Base-by-base conservation (phyloP, 257 asterid genomes). In the Nemophila menziesii region DNA sequence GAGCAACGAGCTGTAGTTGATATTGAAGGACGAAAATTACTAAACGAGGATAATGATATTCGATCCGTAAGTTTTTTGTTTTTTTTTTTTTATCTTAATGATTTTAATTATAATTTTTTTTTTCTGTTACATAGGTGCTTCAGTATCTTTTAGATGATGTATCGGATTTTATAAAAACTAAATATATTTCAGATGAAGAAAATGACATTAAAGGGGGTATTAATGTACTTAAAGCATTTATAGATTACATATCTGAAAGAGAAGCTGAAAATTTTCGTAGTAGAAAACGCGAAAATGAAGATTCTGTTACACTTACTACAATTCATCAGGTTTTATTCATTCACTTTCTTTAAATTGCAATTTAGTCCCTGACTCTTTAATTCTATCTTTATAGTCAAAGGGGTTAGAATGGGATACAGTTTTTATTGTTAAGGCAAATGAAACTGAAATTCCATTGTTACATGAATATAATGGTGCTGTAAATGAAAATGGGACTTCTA, bases 361-460 rank as follows among this genome's bases (percentile, higher is more conserved):
- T 17, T 18, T 45, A 22, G 20, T 49, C 44, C 29, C 22, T 54
- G 33, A 33, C 49, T n/a, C 42, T 52, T 40, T 22, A 24, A 42
- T 24, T 48, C 39, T 55, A 44, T 20, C 18, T 34, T 51, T 52
- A 66, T 80, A 89, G 98, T 84, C 98, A 43, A 89, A 89, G 69
- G 95, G 98, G 66, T 65, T 89, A 67, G 98, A 89, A 58, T 89
- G 98, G 98, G 95, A 89, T 64, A 77, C 92, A 41, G 95, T 89
- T 76, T 89, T 89, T 79, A 76, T 89, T 57, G 86, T 84, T 63
- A 89, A 89, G 98, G 95, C 77, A 48, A 89, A 89, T 64, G 98
- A 89, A 54, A 62, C 80, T 41, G 98, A 89, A 77, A 80, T 89
- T 57, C 98, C 98, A 48, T 58, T 89, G 73, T 58, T 82, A 75